Percentiles rank a stretch among this genome's conserved stretches.
These are phyloP conservation scores for Cryptosporidium sp. DNA, from an alignment of 169 alveolate genomes.

Conservation along the genomic window DNA sequence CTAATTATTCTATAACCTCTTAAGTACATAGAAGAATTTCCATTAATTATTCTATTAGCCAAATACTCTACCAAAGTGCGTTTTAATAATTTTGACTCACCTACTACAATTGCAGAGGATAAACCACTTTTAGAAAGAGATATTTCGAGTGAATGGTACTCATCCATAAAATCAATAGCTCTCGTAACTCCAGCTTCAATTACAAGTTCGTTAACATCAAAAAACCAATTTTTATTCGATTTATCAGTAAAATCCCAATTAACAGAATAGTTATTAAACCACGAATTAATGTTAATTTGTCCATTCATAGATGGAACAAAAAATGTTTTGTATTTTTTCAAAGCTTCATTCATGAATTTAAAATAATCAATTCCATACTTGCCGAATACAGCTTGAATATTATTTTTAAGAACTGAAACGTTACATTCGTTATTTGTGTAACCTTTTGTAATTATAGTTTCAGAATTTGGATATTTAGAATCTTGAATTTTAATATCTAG, in stretches of 20 bases:
- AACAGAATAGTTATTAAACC: not conserved
- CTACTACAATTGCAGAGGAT: conserved; percentile 36
- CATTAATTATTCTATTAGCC: conserved; percentile 9
- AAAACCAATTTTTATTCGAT: not conserved
- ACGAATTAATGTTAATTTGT: not conserved
- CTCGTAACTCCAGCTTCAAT: not conserved
- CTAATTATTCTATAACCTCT: conserved; percentile 25
- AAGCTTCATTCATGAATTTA: not conserved
- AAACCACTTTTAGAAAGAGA: conserved; percentile 16
- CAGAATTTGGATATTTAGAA: not conserved
- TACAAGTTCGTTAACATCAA: conserved; percentile 10
- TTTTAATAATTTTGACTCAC: not conserved
- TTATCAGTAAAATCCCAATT: not conserved
- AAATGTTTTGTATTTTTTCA: not conserved
- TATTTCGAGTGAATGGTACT: conserved; percentile 6
- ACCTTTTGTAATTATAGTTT: not conserved
- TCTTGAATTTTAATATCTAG: not conserved
- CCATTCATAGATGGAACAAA: not conserved
- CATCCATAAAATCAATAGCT: conserved; percentile 18
- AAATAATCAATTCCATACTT: conserved; percentile 2
- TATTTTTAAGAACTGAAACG: not conserved
- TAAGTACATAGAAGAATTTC: not conserved
- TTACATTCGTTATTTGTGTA: not conserved
- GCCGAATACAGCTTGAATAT: not conserved
- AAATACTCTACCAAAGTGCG: conserved; percentile 7